Conservation (phyloP, 805 yeast species). For the Sugiyamaella boreocaroliniensis region DNA sequence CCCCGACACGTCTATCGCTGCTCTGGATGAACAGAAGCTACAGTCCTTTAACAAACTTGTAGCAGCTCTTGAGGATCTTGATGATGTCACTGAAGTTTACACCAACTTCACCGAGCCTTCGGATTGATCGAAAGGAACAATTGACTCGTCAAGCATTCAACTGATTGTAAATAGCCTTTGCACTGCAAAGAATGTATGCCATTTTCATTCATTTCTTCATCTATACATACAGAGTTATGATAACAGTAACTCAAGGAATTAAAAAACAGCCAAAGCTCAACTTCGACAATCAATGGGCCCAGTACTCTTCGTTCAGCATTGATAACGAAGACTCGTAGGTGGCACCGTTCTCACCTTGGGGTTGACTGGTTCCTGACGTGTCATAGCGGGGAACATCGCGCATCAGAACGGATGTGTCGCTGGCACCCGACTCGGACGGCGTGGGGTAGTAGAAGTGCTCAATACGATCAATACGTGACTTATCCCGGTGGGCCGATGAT, state of each 20-base stretch:
- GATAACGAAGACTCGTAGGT: background rate
- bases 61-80: conserved; percentile 61
- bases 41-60: conserved; percentile 53
- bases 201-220: background rate
- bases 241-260: no score
- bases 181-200: background rate
- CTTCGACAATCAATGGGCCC: conserved; percentile 2
- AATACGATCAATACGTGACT: conserved; percentile 5
- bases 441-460: conserved; percentile 15
- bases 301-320: conserved; percentile 7
- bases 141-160: no score
- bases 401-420: conserved; percentile 3
- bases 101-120: conserved; percentile 44
- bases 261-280: no score
- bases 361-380: background rate
- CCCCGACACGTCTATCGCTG: conserved; percentile 39
- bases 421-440: conserved; percentile 21
- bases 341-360: background rate
- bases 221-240: background rate
- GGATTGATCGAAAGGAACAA: no score
- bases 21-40: conserved; percentile 39
- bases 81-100: conserved; percentile 76
- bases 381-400: background rate
- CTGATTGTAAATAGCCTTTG: background rate
- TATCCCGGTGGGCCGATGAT: background rate